Base-by-base conservation (phyloP, 805 yeast genomes). In the Spathaspora sp. region DNA sequence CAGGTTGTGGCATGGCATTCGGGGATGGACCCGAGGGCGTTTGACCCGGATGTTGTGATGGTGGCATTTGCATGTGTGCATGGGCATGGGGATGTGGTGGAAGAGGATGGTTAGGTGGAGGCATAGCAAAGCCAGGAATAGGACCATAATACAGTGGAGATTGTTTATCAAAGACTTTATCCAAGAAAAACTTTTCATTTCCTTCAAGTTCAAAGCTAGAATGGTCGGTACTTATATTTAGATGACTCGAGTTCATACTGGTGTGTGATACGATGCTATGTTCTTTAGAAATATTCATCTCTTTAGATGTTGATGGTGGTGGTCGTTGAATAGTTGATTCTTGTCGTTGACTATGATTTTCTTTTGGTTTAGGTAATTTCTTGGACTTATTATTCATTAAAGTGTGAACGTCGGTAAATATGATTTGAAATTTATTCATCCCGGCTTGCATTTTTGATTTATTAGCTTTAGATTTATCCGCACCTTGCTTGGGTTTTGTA, bases 361-460 rank as follows among this genome's bases (percentile, higher is more conserved):
- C 42, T 45, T 45, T 43, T 12, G 32, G 11, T 32, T 50, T 47
- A 2, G 44, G 28, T 44, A 42, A 42, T 54, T 52, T 57, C 49
- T 48, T 55, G 31, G 52, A 50, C 53, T 58, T 60, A 18, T 54
- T 58, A 54, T 63, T 63, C 64, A 63, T 61, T 39, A 63, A 54
- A 5, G 59, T 59, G 40, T 63, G 63, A 2, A 75, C 71, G 56
- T 76, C 80, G 3, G 78, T 65, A 48, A 76, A 68, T 2, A 76
- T 76, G 52, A 76, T 75, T 59, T 77, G 80, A 57, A 76, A 76
- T 59, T 73, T 73, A 57, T 72, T 72, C 68, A 73, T 67, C 12
- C 75, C 75, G 11, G 72, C 68, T 57, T 70, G 68, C 69, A 66
- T 67, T 46, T 68, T 66, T 2, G 65, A 56, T 49, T 60, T 65